Conservation (phyloP, 805 yeast genomes). For the Yarrowia divulgata region DNA sequence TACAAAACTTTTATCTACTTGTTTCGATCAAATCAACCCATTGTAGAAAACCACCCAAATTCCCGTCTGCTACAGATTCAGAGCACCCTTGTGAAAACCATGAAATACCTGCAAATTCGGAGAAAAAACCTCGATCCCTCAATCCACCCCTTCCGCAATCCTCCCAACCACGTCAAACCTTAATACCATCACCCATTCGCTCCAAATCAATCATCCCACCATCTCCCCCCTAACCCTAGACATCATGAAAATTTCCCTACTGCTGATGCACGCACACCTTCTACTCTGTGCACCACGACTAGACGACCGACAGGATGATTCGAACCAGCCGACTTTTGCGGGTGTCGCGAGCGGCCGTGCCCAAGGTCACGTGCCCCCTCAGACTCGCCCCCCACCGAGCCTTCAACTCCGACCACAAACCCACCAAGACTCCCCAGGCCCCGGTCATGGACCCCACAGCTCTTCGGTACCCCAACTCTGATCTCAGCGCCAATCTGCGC, state of each 20-base stretch:
- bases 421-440: slow-evolving; percentile 6
- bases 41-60: no score
- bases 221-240: slow-evolving; percentile 3
- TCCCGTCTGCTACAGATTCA: no score
- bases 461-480: slow-evolving; percentile 14
- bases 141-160: no score
- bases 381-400: neutral
- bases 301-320: neutral
- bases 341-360: slow-evolving; percentile 1
- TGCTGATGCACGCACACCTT: neutral
- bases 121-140: no score
- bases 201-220: no score
- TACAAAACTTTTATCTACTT: no score
- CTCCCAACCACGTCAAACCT: neutral
- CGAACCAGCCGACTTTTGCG: slow-evolving; percentile 23
- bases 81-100: no score
- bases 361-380: no score
- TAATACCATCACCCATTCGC: neutral
- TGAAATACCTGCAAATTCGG: no score
- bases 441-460: slow-evolving; percentile 14
- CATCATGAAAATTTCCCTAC: slow-evolving; percentile 16
- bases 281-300: neutral
- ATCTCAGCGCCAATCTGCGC: neutral
- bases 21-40: no score
- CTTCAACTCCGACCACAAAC: slow-evolving; percentile 6